A percentile compares a stretch with the other conserved stretches of the same genome.
Conservation (phyloP, 1,284 basidiomycete species). For the Microbotryum intermedium region DNA sequence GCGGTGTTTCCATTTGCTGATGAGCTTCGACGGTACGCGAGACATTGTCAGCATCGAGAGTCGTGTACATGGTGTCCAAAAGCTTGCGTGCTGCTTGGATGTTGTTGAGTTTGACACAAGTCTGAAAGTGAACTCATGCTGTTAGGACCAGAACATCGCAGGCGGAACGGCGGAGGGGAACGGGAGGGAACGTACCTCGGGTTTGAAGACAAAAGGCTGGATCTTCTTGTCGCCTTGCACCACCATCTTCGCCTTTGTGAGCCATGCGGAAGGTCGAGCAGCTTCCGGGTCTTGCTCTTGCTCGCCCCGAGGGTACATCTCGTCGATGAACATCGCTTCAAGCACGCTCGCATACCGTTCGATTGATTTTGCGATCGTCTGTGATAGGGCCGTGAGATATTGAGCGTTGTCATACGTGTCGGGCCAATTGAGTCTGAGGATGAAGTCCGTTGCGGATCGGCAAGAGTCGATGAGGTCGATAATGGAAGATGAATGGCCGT, state of each 20-base stretch:
- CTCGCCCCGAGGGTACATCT: slow-evolving; percentile 82
- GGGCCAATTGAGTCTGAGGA: slow-evolving; percentile 84
- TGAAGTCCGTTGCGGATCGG: slow-evolving; percentile 77
- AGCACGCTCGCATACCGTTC: slow-evolving; percentile 84
- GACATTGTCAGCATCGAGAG: slow-evolving; percentile 83
- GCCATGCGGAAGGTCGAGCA: slow-evolving; percentile 71
- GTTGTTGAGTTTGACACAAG: slow-evolving; percentile 96
- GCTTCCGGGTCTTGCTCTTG: slow-evolving; percentile 43
- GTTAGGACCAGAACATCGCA: neutral
- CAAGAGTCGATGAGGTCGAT: slow-evolving; percentile 92
- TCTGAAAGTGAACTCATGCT: slow-evolving; percentile 43
- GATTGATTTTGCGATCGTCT: slow-evolving; percentile 81
- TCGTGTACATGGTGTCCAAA: slow-evolving; percentile 86
- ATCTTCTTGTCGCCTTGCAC: slow-evolving; percentile 76
- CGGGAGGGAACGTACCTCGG: slow-evolving; percentile 47
- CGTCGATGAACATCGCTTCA: slow-evolving; percentile 80
- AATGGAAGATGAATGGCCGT: slow-evolving; percentile 82
- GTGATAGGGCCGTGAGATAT: slow-evolving; percentile 79
- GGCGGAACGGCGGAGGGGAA: neutral
- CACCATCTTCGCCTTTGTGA: slow-evolving; percentile 76
- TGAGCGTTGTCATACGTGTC: slow-evolving; percentile 79
- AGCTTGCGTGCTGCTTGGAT: slow-evolving; percentile 83
- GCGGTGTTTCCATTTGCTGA: slow-evolving; percentile 45
- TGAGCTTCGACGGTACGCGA: slow-evolving; percentile 51
- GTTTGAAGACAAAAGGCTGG: slow-evolving; percentile 86